Evolutionary conservation across 1,284 basidiomycete species (phyloP).

Genomic region (Quambalaria eucalypti): DNA sequence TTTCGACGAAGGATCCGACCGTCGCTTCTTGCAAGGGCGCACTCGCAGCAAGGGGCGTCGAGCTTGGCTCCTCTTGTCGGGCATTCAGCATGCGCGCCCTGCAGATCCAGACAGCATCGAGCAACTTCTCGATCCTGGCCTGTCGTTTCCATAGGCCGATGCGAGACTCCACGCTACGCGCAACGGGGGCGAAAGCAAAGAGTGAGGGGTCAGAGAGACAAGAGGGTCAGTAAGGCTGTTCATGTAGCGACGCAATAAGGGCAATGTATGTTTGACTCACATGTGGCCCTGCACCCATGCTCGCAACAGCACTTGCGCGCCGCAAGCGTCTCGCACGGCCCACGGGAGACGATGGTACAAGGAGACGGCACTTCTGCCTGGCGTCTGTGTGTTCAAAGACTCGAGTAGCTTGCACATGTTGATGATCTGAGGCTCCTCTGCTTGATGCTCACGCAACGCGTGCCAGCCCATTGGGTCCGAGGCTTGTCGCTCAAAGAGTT

Average conservation of each 20-base stretch:
- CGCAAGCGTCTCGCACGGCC: slow-evolving; percentile 28
- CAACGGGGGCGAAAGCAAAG: neutral
- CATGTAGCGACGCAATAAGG: too few species aligned
- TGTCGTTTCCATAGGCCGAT: slow-evolving; percentile 33
- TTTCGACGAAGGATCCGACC: slow-evolving; percentile 39
- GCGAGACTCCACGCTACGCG: slow-evolving; percentile 27
- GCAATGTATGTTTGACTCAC: too few species aligned
- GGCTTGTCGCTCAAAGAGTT: slow-evolving; percentile 31
- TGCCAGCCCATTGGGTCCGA: slow-evolving; percentile 24
- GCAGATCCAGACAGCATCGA: slow-evolving; percentile 39
- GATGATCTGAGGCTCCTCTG: slow-evolving; percentile 23
- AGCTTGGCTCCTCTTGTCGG: slow-evolving; percentile 3
- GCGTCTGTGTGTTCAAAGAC: slow-evolving; percentile 10
- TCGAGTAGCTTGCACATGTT: slow-evolving; percentile 40
- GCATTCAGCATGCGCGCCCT: slow-evolving; percentile 29
- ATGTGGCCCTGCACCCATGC: slow-evolving; percentile 42
- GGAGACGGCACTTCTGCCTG: slow-evolving; percentile 4
- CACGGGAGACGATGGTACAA: slow-evolving; percentile 26
- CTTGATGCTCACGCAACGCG: slow-evolving; percentile 1
- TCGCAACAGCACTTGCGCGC: slow-evolving; percentile 30
- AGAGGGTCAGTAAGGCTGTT: slow-evolving; percentile 2
- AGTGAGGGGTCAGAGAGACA: neutral
- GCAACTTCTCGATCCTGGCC: slow-evolving; percentile 27
- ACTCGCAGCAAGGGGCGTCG: slow-evolving; percentile 4
- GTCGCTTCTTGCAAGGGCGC: slow-evolving; percentile 31